These are phyloP conservation scores for Albophoma yamanashiensis DNA, from an alignment of 2,329 filamentous ascomycete species.

Conservation along the genomic window DNA sequence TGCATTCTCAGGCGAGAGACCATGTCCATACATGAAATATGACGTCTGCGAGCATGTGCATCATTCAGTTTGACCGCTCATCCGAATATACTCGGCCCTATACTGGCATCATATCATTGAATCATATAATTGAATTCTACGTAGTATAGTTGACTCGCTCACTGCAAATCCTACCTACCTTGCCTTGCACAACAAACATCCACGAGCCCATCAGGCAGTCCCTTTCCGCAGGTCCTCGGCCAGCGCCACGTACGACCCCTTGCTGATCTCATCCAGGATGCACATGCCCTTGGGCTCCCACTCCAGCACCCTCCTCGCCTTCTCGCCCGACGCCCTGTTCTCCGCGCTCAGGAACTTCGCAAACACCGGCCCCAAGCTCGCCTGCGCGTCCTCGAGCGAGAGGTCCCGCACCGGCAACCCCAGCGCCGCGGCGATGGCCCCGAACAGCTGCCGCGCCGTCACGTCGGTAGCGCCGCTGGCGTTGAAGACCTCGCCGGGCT, in stretches of 20 bases:
- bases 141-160: too few relatives aligned
- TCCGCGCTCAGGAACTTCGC: conserved; percentile 20
- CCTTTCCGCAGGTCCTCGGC: conserved; percentile 4
- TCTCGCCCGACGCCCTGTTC: conserved; percentile 22
- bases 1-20: too few relatives aligned
- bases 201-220: not conserved
- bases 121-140: too few relatives aligned
- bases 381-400: conserved; percentile 17
- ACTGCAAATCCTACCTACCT: too few relatives aligned
- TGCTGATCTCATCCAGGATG: conserved; percentile 21
- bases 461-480: conserved; percentile 17
- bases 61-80: too few relatives aligned
- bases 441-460: conserved; percentile 15
- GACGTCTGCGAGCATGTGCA: too few relatives aligned
- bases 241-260: conserved; percentile 14
- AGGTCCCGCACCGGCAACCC: conserved; percentile 12
- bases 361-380: conserved; percentile 12
- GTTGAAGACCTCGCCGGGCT: conserved; percentile 24
- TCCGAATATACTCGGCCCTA: too few relatives aligned
- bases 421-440: conserved; percentile 12
- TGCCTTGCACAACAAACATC: too few relatives aligned
- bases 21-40: too few relatives aligned
- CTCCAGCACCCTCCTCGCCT: conserved; percentile 25
- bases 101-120: not conserved
- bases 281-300: conserved; percentile 23